phyloP scores from a whole-genome alignment of 805 yeast genomes.

The Starmerella apicola region DNA sequence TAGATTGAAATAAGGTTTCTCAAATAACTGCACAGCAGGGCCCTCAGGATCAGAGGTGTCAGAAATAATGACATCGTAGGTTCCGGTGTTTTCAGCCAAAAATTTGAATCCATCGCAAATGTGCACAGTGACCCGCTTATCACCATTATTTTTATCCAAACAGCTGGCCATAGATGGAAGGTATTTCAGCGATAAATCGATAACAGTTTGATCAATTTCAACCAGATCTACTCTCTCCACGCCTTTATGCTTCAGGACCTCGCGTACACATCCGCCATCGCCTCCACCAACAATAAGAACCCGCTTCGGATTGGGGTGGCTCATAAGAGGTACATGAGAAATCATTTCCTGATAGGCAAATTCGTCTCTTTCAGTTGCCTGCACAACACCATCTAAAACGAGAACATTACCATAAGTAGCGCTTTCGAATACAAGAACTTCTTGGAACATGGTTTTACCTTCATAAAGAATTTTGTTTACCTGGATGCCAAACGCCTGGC shows the following conservation, averaged over 20 bases:
- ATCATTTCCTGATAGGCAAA: conserved; percentile 91
- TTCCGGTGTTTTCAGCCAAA: conserved; percentile 37
- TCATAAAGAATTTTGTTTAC: conserved; percentile 56
- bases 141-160: conserved; percentile 26
- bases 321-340: conserved; percentile 65
- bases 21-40: conserved; percentile 85
- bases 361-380: conserved; percentile 86
- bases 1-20: conserved; percentile 59
- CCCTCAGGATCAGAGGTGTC: conserved; percentile 95
- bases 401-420: conserved; percentile 73
- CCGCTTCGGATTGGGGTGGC: conserved; percentile 60
- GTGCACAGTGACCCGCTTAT: conserved; percentile 53
- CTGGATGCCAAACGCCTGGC: conserved; percentile 65
- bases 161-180: conserved; percentile 58
- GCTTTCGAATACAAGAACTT: conserved; percentile 63
- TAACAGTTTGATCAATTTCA: conserved; percentile 82
- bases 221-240: conserved; percentile 58
- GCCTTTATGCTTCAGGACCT: conserved; percentile 60
- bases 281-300: conserved; percentile 92
- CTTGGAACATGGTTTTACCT: conserved; percentile 62
- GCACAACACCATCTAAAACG: conserved; percentile 80
- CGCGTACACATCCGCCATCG: conserved; percentile 89
- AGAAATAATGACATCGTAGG: conserved; percentile 74
- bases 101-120: conserved; percentile 78
- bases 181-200: conserved; percentile 54